Evolutionary conservation across 2,329 filamentous ascomycete genomes (phyloP).

Genomic region (Colletotrichum orbiculare): DNA sequence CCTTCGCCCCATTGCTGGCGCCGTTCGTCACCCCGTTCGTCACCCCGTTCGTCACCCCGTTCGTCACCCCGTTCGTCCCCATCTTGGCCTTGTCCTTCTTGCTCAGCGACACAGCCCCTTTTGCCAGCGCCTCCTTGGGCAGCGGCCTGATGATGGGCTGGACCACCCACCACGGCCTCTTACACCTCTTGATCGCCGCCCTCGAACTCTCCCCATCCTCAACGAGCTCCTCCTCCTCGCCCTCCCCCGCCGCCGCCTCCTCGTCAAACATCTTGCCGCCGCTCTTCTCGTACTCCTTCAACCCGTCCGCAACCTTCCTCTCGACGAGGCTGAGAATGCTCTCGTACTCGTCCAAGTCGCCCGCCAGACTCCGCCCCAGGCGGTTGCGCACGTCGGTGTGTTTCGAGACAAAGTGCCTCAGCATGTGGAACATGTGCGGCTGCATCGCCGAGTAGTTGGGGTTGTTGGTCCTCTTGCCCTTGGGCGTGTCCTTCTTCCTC

Average conservation of each 20-base stretch:
- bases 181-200: constrained; percentile 77
- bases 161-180: constrained; percentile 88
- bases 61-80: constrained; percentile 44
- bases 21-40: constrained; percentile 11
- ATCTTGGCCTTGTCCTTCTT: constrained; percentile 72
- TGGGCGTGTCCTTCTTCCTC: constrained; percentile 53
- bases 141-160: constrained; percentile 89
- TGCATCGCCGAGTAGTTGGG: constrained; percentile 85
- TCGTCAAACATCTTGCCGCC: constrained; percentile 61
- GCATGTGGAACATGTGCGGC: constrained; percentile 90
- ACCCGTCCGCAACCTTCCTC: constrained; percentile 75
- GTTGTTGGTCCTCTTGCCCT: constrained; percentile 65
- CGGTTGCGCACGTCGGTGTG: constrained; percentile 88
- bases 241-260: constrained; percentile 40
- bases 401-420: constrained; percentile 81
- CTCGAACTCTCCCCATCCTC: constrained; percentile 68
- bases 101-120: constrained; percentile 79
- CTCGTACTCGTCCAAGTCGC: constrained; percentile 83
- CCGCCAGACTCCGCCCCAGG: constrained; percentile 75
- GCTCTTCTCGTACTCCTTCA: constrained; percentile 73
- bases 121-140: constrained; percentile 87
- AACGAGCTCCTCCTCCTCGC: constrained; percentile 43
- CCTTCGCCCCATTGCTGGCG: constrained; percentile 2
- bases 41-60: constrained; percentile 21
- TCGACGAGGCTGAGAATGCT: constrained; percentile 81